Evolutionary conservation across 768 basidiomycete species (phyloP).

Genomic region (Naganishia kalamii): DNA sequence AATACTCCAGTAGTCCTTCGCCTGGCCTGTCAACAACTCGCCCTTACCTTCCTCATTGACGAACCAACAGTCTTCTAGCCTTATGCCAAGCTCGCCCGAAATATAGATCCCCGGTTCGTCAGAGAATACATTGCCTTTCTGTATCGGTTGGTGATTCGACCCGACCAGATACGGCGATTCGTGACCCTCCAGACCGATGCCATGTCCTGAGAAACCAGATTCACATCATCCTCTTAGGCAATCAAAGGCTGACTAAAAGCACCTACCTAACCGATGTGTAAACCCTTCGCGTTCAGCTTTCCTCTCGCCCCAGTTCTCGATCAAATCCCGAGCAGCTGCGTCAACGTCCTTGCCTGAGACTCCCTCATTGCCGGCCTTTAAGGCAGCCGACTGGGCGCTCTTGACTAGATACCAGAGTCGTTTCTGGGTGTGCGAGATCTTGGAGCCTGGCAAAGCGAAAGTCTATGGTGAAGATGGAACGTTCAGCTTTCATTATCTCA

Average conservation of each 20-base stretch:
- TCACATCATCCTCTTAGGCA: no score
- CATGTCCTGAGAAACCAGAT: slow-evolving; percentile 42
- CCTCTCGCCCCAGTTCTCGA: slow-evolving; percentile 38
- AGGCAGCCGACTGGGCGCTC: slow-evolving; percentile 58
- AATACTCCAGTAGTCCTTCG: slow-evolving; percentile 40
- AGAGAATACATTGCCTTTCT: slow-evolving; percentile 67
- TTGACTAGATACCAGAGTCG: slow-evolving; percentile 63
- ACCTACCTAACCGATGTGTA: slow-evolving; percentile 74
- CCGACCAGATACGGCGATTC: slow-evolving; percentile 74
- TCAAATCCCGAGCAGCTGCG: slow-evolving; percentile 55
- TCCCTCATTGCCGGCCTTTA: slow-evolving; percentile 52
- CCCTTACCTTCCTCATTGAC: slow-evolving; percentile 55
- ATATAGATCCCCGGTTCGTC: slow-evolving; percentile 60
- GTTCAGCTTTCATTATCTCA: neutral
- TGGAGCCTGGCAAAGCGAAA: slow-evolving; percentile 58
- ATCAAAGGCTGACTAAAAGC: slow-evolving; percentile 27
- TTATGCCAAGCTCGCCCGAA: slow-evolving; percentile 53
- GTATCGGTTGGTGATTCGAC: slow-evolving; percentile 57
- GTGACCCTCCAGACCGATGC: slow-evolving; percentile 77
- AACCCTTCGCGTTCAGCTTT: slow-evolving; percentile 47
- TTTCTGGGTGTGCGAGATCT: slow-evolving; percentile 55
- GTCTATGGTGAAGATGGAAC: slow-evolving; percentile 50
- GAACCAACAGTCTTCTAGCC: slow-evolving; percentile 78
- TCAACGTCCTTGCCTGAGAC: slow-evolving; percentile 58
- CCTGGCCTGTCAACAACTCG: slow-evolving; percentile 60